Conservation (phyloP, 2,329 filamentous ascomycete genomes). For the Penicillium brasilianum region DNA sequence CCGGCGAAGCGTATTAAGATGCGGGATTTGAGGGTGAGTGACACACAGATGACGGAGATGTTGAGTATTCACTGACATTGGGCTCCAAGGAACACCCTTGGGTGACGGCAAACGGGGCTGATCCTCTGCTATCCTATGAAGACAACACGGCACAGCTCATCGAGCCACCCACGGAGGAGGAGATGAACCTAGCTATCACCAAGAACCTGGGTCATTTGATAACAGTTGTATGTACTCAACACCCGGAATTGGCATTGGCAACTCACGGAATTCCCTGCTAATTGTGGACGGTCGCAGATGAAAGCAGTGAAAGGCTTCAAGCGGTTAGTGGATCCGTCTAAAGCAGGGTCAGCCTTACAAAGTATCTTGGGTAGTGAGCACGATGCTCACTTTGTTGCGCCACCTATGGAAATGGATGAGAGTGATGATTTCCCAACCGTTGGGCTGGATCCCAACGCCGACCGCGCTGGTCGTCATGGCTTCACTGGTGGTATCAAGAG, state of each 20-base stretch:
- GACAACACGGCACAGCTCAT: constrained; percentile 85
- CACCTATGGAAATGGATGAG: constrained; percentile 58
- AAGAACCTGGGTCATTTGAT: constrained; percentile 85
- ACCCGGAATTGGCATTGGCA: not conserved
- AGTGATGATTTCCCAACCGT: constrained; percentile 38
- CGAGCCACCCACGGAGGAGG: constrained; percentile 83
- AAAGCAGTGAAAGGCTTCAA: constrained; percentile 93
- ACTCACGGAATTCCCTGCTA: not conserved
- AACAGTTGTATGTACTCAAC: constrained; percentile 64
- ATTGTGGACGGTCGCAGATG: constrained; percentile 60
- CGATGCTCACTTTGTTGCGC: constrained; percentile 60
- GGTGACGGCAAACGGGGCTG: constrained; percentile 81
- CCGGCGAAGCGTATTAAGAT: constrained; percentile 82
- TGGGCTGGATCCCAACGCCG: constrained; percentile 22
- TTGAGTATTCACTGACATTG: constrained; percentile 15
- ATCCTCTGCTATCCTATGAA: constrained; percentile 76
- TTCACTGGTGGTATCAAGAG: constrained; percentile 58
- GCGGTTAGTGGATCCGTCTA: constrained; percentile 65
- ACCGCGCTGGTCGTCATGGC: constrained; percentile 26
- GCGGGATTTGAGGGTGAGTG: constrained; percentile 75
- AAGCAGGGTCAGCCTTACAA: constrained; percentile 57
- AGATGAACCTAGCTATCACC: constrained; percentile 89
- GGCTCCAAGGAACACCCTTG: constrained; percentile 79
- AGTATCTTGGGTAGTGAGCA: constrained; percentile 64
- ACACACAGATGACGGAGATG: not conserved